phyloP scores from a whole-genome alignment of 2,329 filamentous ascomycete genomes.

The Exophiala lecanii-corni region DNA sequence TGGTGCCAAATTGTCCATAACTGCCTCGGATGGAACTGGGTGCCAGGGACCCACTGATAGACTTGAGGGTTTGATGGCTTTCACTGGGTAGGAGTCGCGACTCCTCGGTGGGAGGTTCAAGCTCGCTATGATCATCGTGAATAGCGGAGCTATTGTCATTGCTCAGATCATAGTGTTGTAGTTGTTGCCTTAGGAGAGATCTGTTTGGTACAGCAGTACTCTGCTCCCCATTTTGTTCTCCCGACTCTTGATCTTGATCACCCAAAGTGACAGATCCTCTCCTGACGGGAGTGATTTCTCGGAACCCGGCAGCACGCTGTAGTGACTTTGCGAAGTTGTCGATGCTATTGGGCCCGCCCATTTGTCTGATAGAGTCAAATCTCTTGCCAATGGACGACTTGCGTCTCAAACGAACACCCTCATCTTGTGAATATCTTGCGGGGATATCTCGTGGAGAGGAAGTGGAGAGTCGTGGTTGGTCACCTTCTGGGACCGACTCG shows the following conservation, averaged over 20 bases:
- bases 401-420: slow-evolving; percentile 23
- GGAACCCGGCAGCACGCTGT: slow-evolving; percentile 84
- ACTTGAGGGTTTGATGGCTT: slow-evolving; percentile 12
- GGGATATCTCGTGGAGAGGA: slow-evolving; percentile 18
- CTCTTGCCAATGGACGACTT: slow-evolving; percentile 44
- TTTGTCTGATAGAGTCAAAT: slow-evolving; percentile 52
- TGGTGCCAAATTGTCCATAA: slow-evolving; percentile 40
- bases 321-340: slow-evolving; percentile 90
- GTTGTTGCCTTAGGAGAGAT: slow-evolving; percentile 29
- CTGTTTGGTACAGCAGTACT: slow-evolving; percentile 23
- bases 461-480: slow-evolving; percentile 21
- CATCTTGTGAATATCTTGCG: slow-evolving; percentile 11
- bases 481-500: slow-evolving; percentile 28
- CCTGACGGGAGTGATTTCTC: slow-evolving; percentile 72
- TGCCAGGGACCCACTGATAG: slow-evolving; percentile 6
- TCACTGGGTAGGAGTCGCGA: slow-evolving; percentile 19
- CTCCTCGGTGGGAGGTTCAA: slow-evolving; percentile 25
- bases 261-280: slow-evolving; percentile 68
- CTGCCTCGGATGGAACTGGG: slow-evolving; percentile 8
- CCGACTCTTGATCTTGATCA: slow-evolving; percentile 49
- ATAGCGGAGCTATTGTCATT: slow-evolving; percentile 25
- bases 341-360: slow-evolving; percentile 88
- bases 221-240: slow-evolving; percentile 30
- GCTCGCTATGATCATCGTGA: slow-evolving; percentile 26
- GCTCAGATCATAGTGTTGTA: slow-evolving; percentile 23